These are phyloP conservation scores for Candida broadrunensis DNA, from an alignment of 805 yeast species.

Conservation along the genomic window DNA sequence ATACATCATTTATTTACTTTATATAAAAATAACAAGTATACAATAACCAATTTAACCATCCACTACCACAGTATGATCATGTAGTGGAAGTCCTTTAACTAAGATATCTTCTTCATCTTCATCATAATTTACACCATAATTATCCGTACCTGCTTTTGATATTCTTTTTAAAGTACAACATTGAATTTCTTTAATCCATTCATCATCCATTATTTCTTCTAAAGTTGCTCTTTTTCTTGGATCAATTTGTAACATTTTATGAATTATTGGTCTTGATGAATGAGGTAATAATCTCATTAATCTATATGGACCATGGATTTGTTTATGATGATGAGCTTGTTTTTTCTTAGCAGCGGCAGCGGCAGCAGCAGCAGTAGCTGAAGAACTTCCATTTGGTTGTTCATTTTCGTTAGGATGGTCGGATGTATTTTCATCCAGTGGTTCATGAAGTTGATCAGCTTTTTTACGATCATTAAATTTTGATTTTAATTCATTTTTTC, in stretches of 20 bases:
- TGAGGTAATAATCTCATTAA: constrained; percentile 79
- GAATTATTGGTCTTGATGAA: constrained; percentile 74
- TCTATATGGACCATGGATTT: constrained; percentile 80
- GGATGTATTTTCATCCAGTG: not conserved
- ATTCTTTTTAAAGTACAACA: constrained; percentile 51
- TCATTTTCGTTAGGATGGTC: not conserved
- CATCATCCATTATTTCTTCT: constrained; percentile 63
- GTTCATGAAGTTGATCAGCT: constrained; percentile 5
- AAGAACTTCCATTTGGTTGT: constrained; percentile 6
- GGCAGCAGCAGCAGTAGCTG: constrained; percentile 9
- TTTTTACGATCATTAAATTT: constrained; percentile 21
- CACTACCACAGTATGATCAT: constrained; percentile 37
- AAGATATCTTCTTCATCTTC: constrained; percentile 36
- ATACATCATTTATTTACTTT: too few relatives aligned
- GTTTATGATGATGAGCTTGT: constrained; percentile 44
- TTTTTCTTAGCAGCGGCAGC: constrained; percentile 19
- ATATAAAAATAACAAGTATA: too few relatives aligned
- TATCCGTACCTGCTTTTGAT: constrained; percentile 14
- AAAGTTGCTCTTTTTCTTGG: constrained; percentile 62
- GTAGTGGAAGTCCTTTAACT: constrained; percentile 35
- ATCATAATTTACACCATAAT: constrained; percentile 21
- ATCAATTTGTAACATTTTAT: constrained; percentile 62
- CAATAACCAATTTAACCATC: constrained; percentile 9
- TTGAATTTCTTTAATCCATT: constrained; percentile 64
- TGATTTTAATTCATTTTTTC: constrained; percentile 32